A percentile compares a stretch with the other conserved stretches of the same genome.
These are phyloP conservation scores for Geotrichum ghanense DNA, from an alignment of 805 yeast species.

Conservation along the genomic window DNA sequence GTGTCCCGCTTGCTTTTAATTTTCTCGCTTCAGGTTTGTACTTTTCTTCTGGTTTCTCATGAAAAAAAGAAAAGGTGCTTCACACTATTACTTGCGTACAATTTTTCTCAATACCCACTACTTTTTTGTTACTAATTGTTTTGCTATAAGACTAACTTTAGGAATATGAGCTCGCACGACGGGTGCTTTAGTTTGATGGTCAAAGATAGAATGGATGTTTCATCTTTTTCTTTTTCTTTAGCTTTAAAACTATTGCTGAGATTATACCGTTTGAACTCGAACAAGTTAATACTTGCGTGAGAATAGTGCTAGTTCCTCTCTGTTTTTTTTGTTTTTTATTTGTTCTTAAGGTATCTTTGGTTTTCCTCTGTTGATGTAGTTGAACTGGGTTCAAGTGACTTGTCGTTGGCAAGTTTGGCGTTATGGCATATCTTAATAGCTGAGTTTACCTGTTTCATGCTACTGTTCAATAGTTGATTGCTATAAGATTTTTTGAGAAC, in stretches of 20 bases:
- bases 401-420: no score
- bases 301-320: conserved; percentile 30
- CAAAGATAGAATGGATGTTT: no score
- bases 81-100: conserved; percentile 1
- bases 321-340: not conserved
- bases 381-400: no score
- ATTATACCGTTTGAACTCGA: conserved; percentile 69
- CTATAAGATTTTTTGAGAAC: no score
- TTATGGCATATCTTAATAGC: no score
- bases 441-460: no score
- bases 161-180: conserved; percentile 22
- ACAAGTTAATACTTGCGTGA: conserved; percentile 78
- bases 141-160: conserved; percentile 8
- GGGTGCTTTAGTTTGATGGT: conserved; percentile 36
- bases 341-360: no score
- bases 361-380: no score
- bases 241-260: conserved; percentile 44
- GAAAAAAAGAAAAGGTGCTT: conserved; percentile 5
- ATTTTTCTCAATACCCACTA: conserved; percentile 1
- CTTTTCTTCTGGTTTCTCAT: not conserved
- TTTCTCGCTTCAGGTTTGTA: conserved; percentile 83
- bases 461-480: no score
- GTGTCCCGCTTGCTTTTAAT: conserved; percentile 72
- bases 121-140: conserved; percentile 4
- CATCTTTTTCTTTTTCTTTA: no score